Evolutionary conservation across 495 filamentous ascomycete species (phyloP).

Genomic region (Penicillium nucicola): DNA sequence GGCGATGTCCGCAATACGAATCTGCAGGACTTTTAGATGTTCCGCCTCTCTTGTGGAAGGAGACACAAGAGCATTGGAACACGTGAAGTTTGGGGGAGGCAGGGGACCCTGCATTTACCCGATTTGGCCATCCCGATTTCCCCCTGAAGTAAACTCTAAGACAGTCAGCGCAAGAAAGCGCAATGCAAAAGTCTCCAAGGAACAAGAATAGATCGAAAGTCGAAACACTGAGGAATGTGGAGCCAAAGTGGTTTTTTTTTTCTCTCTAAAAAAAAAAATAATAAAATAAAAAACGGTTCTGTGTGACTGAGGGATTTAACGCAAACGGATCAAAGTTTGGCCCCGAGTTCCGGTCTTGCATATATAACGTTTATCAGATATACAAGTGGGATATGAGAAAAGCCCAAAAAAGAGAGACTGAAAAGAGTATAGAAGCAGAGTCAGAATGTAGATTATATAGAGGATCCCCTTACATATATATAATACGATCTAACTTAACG

Average conservation of each 20-base stretch:
- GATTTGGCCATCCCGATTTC: constrained; percentile 14
- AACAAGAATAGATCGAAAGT: no score
- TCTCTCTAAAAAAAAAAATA: no score
- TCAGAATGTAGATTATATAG: no score
- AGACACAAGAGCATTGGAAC: constrained; percentile 10
- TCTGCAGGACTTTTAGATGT: constrained; percentile 8
- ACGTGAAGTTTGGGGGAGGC: not conserved
- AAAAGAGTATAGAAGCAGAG: no score
- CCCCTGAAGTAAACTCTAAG: not conserved
- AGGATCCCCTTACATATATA: no score
- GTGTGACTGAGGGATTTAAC: constrained; percentile 7
- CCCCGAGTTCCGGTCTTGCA: constrained; percentile 1
- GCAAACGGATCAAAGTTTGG: constrained; percentile 9
- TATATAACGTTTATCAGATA: not conserved
- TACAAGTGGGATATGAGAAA: no score
- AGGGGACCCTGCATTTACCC: constrained; percentile 23
- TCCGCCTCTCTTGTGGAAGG: constrained; percentile 5
- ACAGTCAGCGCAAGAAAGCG: no score
- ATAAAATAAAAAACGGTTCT: not conserved
- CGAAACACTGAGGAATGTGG: not conserved
- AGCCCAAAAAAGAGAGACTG: not conserved
- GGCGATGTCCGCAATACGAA: not conserved
- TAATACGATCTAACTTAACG: no score
- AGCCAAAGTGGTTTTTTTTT: no score
- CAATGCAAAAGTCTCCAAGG: no score